Evolutionary conservation across 1,139 yeast species (phyloP), one percentile per base, ranked within the genome.

Genomic region (Diutina pseudorugosa): DNA sequence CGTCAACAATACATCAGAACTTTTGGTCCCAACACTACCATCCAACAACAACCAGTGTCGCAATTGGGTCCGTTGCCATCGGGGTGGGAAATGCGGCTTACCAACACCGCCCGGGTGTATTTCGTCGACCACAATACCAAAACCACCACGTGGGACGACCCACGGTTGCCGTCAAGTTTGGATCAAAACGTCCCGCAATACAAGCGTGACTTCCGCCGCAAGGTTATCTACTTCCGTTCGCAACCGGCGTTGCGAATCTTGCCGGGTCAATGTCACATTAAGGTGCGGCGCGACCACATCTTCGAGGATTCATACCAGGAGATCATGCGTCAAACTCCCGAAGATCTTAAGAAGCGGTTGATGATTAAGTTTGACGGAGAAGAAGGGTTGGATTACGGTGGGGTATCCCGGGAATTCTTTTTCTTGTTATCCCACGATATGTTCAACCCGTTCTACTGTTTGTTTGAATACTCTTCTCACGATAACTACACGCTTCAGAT

Each of bases 111-210:
- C 19, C 81, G 99, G 67, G 98, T 94, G 23, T 93, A 93, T 69
- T 93, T 93, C 69, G 99, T 93, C 58, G 99, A 93, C 69, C 99
- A 93, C 73, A 93, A 93, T 70, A 93, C 99, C 50, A 93, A 93
- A 72, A 93, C 98, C 0, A 93, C 99, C 1, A 93, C 99, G 1
- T 93, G 99, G 99, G 99, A 93, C 70, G 99, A 93, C 67, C 99
- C 99, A 58, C 83, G 99, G 66, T 77, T 93, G 65, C 99, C 99
- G 51, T 90, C 97, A 1, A 87, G 96, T 11, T 75, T 93, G 60
- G 99, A 93, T 67, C 98, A 93, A 72, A 93, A 91, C 62, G 99
- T 93, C 60, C 99, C 99, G 23, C 98, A 94, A 70, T 93, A 93
- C 71, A 94, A 93, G 78, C 93, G 99, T 73, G 99, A 93, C 70